Base-by-base conservation (phyloP, 2,329 filamentous ascomycete species). In the Fusarium veterinarium region DNA sequence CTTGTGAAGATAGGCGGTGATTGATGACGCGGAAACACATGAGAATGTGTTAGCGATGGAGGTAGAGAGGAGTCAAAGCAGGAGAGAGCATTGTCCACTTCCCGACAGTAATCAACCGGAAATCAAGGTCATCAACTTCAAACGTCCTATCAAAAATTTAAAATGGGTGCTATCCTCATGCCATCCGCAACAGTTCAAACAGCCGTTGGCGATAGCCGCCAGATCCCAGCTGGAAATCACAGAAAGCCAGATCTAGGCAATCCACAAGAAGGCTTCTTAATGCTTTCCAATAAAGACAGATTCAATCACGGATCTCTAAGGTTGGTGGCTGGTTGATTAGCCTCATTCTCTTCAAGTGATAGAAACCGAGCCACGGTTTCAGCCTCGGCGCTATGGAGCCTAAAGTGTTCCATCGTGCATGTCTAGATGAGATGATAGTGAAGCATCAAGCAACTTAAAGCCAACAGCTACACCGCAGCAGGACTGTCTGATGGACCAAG, bases 341-440 rank as follows among this genome's bases (percentile, higher is more conserved):
- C 66, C 51, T 72, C 60, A 68, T 72, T 67, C 49, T 67, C 62
- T 55, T 64, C 66, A 65, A 64, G 74, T 71, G 70, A 71, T 59
- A 73, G 58, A 69, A 57, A 66, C 73, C 66, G 70, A 77, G 73
- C 75, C 73, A 75, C 64, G 71, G 73, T 76, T 76, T 77, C 76
- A 76, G 71, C 65, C 71, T 64, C 65, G 61, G 69, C 55, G 66
- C 72, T 66, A 75, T 69, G 75, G 64, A 73, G 52, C 59, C 60
- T 42, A 42, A 40, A 38, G 30, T 53, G 72, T 66, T 64, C 62
- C 66, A 65, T 76, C 66, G 53, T 44, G 42, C 66, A 41, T 49
- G 42, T 57, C 45, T 52, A 33, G 51, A 61, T 41, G 42, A 35
- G 64, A 62, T 68, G 56, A 45, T 67, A 62, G 23, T 42, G 57